Evolutionary conservation across 768 basidiomycete species (phyloP), one percentile per base, ranked within the genome.

Genomic region (Suillus decipiens): DNA sequence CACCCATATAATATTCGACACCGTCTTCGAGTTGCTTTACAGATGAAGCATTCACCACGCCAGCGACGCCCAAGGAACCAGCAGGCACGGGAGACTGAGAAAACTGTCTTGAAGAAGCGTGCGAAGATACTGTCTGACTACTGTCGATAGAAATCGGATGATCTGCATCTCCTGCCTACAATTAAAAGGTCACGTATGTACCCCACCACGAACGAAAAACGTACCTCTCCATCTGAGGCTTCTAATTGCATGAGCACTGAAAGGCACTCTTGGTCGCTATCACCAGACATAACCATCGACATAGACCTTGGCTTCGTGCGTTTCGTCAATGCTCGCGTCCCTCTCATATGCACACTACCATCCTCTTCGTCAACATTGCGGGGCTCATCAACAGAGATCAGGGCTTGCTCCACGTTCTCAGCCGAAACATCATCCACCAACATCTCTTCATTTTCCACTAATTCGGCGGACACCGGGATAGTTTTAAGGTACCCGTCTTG

Each of bases 241-340:
- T 59, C 39, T n/a, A 34, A 51, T 11, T 36, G n/a, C 34, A 45
- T 37, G 34, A 31, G 24, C 31, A 50, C 48, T 3, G 22, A 10
- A 14, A 31, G 50, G 39, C 19, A 34, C 34, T 59, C 53, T 5
- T 17, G 17, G 2, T 12, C 53, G 42, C 63, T 65, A 37, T 12
- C 53, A 10, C 63, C 67, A n/a, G 50, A 70, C 72, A 33, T 61
- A 7, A 22, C 66, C 73, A n/a, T 72, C 63, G 15, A 34, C 33
- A 8, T 47, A 53, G 17, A 28, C 45, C 15, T 50, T 56, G 3
- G 19, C 22, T 19, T 15, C 10, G 9, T 22, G 5, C 17, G 34
- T 17, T 17, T 6, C 6, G 39, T 17, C 5, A 12, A 19, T 57
- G 5, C 11, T 10, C 17, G 9, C 12, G 15, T 28, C 41, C 10